Evolutionary conservation across 441 rosid genomes (phyloP).

Genomic region (Iberis amara): DNA sequence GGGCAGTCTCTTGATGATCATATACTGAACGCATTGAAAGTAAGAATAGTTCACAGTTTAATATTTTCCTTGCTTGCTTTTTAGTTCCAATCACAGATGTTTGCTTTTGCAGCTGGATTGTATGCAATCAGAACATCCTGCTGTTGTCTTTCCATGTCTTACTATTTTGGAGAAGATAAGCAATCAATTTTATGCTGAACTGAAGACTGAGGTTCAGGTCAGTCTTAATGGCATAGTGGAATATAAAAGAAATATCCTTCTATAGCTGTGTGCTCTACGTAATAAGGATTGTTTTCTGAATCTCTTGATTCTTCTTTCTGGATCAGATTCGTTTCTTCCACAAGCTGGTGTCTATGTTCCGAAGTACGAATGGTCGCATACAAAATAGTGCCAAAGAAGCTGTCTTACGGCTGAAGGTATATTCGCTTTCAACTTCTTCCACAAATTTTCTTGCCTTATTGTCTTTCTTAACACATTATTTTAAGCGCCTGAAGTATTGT

Average conservation of each 20-base stretch:
- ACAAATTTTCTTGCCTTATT: slow-evolving; percentile 8
- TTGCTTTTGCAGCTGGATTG: slow-evolving; percentile 57
- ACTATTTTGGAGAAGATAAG: slow-evolving; percentile 63
- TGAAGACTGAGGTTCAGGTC: slow-evolving; percentile 74
- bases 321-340: slow-evolving; percentile 57
- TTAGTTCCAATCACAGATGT: slow-evolving; percentile 22
- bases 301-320: slow-evolving; percentile 26
- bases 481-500: slow-evolving; percentile 6
- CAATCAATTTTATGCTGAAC: slow-evolving; percentile 41
- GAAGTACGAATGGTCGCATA: slow-evolving; percentile 50
- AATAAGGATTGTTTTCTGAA: slow-evolving; percentile 3
- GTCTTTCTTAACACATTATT: not conserved
- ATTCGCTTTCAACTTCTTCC: slow-evolving; percentile 28
- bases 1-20: slow-evolving; percentile 44
- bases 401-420: slow-evolving; percentile 68
- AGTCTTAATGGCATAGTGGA: slow-evolving; percentile 21
- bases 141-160: slow-evolving; percentile 55
- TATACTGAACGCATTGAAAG: slow-evolving; percentile 62
- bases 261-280: slow-evolving; percentile 1
- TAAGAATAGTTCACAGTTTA: slow-evolving; percentile 34
- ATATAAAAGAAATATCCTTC: slow-evolving; percentile 7
- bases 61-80: slow-evolving; percentile 8
- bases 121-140: slow-evolving; percentile 47
- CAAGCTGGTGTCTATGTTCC: slow-evolving; percentile 59
- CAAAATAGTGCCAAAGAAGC: slow-evolving; percentile 78